Evolutionary conservation across 192 early-diverging fungal genomes (phyloP).

Genomic region (Chytriomyces sp.): DNA sequence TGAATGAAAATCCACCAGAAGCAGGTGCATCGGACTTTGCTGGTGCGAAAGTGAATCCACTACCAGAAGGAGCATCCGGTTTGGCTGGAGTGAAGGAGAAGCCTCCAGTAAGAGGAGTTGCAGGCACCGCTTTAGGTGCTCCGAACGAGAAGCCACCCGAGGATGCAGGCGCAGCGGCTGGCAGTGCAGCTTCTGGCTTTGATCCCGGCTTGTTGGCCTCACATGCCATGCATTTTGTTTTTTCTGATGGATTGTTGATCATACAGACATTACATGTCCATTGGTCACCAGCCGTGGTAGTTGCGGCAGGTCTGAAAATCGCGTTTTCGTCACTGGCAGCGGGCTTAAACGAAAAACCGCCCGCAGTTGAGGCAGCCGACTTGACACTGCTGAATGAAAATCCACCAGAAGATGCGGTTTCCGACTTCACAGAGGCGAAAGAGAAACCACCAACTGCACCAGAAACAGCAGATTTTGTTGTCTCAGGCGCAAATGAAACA

Average conservation of each 20-base stretch:
- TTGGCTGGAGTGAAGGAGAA: too few species aligned
- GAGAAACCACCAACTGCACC: background rate
- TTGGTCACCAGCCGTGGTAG: too few species aligned
- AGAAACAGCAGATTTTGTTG: background rate
- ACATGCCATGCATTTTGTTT: slow-evolving; percentile 6
- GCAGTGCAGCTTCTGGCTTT: background rate
- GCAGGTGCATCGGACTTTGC: background rate
- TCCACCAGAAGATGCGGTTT: background rate
- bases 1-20: background rate
- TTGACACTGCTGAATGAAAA: too few species aligned
- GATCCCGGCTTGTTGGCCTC: background rate
- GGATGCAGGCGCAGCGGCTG: background rate
- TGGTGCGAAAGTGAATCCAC: background rate
- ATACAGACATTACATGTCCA: slow-evolving; percentile 4
- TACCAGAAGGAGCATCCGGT: background rate
- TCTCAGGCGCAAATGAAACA: background rate
- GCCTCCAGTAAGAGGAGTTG: too few species aligned
- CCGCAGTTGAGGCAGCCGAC: too few species aligned
- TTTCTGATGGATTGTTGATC: background rate
- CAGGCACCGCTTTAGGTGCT: background rate
- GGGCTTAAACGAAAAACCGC: too few species aligned
- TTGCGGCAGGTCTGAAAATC: too few species aligned
- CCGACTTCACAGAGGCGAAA: background rate
- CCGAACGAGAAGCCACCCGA: slow-evolving; percentile 1
- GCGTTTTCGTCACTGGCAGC: too few species aligned